phyloP scores from a whole-genome alignment of 345 rosid genomes.

The Erysimum cheiranthoides region DNA sequence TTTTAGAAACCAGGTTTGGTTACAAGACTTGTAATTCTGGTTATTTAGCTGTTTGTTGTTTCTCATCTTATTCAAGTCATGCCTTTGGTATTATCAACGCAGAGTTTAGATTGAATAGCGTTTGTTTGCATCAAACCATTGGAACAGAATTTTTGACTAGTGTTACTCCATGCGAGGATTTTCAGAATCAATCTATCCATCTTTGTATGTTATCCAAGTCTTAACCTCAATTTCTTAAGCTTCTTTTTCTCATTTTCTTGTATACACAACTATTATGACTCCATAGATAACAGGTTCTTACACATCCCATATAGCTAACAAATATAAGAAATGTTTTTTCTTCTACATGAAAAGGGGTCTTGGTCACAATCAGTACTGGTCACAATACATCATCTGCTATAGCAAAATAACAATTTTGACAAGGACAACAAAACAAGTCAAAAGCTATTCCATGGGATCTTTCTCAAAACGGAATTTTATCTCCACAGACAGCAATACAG shows the following conservation, averaged over 20 bases:
- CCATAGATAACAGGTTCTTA: neutral
- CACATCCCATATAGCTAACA: neutral
- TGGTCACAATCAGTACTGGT: neutral
- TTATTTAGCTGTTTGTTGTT: neutral
- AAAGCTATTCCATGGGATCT: slow-evolving; percentile 25
- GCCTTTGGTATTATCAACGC: neutral
- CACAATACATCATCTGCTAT: slow-evolving; percentile 30
- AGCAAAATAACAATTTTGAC: slow-evolving; percentile 26
- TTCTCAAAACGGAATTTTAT: slow-evolving; percentile 13
- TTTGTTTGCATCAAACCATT: neutral
- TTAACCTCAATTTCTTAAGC: neutral
- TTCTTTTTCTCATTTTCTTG: neutral
- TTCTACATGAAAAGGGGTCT: neutral
- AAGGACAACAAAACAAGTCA: slow-evolving; percentile 34
- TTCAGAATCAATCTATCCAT: neutral
- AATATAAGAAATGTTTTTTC: neutral
- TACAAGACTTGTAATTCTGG: neutral
- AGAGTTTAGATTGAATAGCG: neutral
- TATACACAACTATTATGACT: neutral
- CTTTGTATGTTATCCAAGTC: neutral
- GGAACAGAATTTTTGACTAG: neutral
- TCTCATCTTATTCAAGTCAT: neutral
- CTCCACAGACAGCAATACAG: slow-evolving; percentile 16
- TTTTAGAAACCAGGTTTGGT: slow-evolving; percentile 7
- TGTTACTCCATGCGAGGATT: neutral